Evolutionary conservation across 768 basidiomycete species (phyloP).

Genomic region (Gloeopeniophorella convolvens): DNA sequence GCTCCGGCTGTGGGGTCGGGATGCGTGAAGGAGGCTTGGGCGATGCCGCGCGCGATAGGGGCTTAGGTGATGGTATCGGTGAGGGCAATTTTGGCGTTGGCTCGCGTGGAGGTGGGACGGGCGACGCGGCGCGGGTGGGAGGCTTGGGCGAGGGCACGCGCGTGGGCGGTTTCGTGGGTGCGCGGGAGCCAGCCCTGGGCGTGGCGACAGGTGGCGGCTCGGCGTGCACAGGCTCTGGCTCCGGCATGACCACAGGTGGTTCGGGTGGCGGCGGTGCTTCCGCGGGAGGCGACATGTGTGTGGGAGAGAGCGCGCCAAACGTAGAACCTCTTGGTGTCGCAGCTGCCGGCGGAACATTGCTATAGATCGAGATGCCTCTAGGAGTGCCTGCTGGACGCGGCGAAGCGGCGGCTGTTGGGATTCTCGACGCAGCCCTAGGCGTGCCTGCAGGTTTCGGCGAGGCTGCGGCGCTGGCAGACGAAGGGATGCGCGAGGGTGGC

Average conservation of each 20-base stretch:
- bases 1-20: background rate
- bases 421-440: constrained; percentile 7
- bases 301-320: background rate
- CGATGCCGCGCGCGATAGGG: background rate
- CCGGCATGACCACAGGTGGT: background rate
- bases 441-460: constrained; percentile 4
- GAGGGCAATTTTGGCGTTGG: background rate
- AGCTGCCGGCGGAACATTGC: constrained; percentile 9
- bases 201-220: background rate
- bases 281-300: background rate
- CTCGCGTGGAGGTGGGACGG: background rate
- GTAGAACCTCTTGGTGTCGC: constrained; percentile 6
- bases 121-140: too few relatives aligned
- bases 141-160: constrained; percentile 3
- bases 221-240: background rate
- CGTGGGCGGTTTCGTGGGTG: constrained; percentile 5
- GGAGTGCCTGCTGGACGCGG: constrained; percentile 13
- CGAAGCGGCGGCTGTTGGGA: constrained; percentile 6
- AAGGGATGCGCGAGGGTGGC: constrained; percentile 6
- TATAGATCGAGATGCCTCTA: constrained; percentile 13
- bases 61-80: background rate
- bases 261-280: background rate
- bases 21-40: background rate
- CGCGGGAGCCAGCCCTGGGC: constrained; percentile 3
- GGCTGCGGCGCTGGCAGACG: background rate